Conservation (phyloP, 768 basidiomycete genomes). For the Mycena olivaceomarginata region DNA sequence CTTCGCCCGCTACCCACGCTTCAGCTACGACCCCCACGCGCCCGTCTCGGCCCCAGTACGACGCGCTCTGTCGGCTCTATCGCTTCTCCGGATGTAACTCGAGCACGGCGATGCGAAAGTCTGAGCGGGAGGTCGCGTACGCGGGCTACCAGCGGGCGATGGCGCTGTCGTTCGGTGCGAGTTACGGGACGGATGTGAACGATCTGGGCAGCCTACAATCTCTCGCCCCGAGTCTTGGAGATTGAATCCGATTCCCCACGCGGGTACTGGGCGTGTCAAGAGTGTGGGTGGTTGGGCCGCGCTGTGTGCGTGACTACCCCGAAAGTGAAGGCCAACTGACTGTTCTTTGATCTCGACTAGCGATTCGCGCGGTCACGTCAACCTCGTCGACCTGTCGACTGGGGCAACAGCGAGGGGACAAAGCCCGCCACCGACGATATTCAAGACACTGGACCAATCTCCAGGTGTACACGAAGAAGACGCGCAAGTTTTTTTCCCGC, state of each 20-base stretch:
- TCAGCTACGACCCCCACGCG: slow-evolving; percentile 45
- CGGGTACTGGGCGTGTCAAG: neutral
- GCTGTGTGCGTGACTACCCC: no score
- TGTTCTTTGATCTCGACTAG: neutral
- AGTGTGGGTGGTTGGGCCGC: neutral
- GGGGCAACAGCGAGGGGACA: neutral
- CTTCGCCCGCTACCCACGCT: slow-evolving; percentile 47
- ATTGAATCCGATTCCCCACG: slow-evolving; percentile 50
- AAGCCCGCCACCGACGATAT: neutral
- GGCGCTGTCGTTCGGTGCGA: slow-evolving; percentile 55
- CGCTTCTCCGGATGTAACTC: neutral
- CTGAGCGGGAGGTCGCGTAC: slow-evolving; percentile 30
- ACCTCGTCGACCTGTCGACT: slow-evolving; percentile 31
- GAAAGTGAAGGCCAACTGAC: neutral
- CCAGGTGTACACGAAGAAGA: neutral
- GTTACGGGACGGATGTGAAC: slow-evolving; percentile 56
- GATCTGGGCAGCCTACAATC: slow-evolving; percentile 53
- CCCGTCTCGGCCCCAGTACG: slow-evolving; percentile 52
- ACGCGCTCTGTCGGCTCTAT: slow-evolving; percentile 45
- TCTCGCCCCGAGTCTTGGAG: slow-evolving; percentile 51
- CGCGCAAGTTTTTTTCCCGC: slow-evolving; percentile 14
- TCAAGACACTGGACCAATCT: slow-evolving; percentile 7
- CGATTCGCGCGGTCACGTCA: slow-evolving; percentile 12
- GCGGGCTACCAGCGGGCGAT: slow-evolving; percentile 53
- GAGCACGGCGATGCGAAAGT: neutral